These are phyloP conservation scores for Ustilago shanxiensis DNA, from an alignment of 1,284 basidiomycete genomes.

Conservation along the genomic window DNA sequence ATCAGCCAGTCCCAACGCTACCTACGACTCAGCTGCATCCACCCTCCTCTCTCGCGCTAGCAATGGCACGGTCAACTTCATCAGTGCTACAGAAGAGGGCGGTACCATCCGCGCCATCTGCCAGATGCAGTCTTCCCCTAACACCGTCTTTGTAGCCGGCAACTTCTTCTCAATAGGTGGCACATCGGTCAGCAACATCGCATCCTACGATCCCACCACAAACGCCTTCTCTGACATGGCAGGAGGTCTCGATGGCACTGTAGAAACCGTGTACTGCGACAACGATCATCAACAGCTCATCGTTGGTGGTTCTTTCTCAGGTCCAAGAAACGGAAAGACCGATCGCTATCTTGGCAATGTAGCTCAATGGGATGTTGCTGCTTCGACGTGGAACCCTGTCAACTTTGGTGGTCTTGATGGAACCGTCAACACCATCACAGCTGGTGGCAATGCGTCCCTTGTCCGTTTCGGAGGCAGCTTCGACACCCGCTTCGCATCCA, in stretches of 20 bases:
- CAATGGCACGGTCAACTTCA: slow-evolving; percentile 61
- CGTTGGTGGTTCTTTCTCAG: slow-evolving; percentile 83
- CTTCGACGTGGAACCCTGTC: slow-evolving; percentile 79
- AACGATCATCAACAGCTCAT: slow-evolving; percentile 79
- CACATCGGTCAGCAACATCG: slow-evolving; percentile 59
- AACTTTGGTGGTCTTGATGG: slow-evolving; percentile 87
- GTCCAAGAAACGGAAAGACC: slow-evolving; percentile 62
- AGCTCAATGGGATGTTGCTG: slow-evolving; percentile 81
- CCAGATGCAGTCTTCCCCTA: slow-evolving; percentile 49
- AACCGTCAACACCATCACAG: slow-evolving; percentile 81
- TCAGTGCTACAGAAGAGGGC: slow-evolving; percentile 65
- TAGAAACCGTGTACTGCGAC: slow-evolving; percentile 87
- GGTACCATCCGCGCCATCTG: slow-evolving; percentile 69
- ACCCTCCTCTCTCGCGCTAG: slow-evolving; percentile 60
- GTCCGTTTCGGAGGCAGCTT: slow-evolving; percentile 91
- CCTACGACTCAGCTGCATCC: slow-evolving; percentile 55
- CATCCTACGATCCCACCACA: slow-evolving; percentile 52
- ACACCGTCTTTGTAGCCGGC: slow-evolving; percentile 68
- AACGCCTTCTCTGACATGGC: slow-evolving; percentile 43
- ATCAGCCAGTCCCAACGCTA: slow-evolving; percentile 44
- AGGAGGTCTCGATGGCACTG: slow-evolving; percentile 74
- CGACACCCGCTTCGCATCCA: slow-evolving; percentile 74
- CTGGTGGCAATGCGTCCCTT: slow-evolving; percentile 79
- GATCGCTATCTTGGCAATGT: slow-evolving; percentile 76
- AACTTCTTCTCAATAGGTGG: slow-evolving; percentile 66